phyloP scores from a whole-genome alignment of 2,329 filamentous ascomycete genomes.

The Hyphodiscus sp. region DNA sequence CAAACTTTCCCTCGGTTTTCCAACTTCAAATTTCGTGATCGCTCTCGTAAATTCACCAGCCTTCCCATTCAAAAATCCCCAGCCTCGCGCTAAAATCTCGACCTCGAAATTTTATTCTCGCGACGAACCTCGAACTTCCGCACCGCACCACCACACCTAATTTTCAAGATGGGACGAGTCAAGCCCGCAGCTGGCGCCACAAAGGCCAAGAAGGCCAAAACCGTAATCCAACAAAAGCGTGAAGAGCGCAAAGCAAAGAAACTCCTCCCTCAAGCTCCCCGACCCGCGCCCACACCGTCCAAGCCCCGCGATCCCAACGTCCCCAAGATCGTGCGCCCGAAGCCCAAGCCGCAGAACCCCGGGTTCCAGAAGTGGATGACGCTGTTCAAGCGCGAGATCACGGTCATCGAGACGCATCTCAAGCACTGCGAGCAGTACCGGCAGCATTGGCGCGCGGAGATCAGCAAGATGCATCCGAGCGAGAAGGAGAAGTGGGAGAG shows the following conservation, averaged over 20 bases:
- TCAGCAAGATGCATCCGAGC: conserved; percentile 6
- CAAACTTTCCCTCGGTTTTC: no score
- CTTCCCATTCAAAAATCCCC: not conserved
- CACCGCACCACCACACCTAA: not conserved
- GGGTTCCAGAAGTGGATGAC: not conserved
- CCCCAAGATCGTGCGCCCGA: not conserved
- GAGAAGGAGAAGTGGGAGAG: conserved; percentile 13
- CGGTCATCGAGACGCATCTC: conserved; percentile 2
- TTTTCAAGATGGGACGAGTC: not conserved
- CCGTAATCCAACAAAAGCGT: not conserved
- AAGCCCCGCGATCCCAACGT: not conserved
- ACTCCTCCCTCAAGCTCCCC: not conserved
- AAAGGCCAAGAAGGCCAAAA: not conserved
- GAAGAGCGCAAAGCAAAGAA: not conserved
- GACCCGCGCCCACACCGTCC: not conserved
- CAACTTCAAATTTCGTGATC: no score
- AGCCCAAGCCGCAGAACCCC: not conserved
- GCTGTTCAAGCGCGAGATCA: not conserved
- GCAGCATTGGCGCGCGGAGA: conserved; percentile 3
- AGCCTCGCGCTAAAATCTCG: not conserved
- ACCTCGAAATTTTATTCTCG: not conserved
- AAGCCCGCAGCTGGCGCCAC: not conserved
- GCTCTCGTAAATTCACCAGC: not conserved
- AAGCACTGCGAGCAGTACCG: not conserved
- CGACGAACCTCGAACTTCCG: not conserved